These are phyloP conservation scores for Petunia secreta DNA, from an alignment of 257 asterid species.

Conservation along the genomic window DNA sequence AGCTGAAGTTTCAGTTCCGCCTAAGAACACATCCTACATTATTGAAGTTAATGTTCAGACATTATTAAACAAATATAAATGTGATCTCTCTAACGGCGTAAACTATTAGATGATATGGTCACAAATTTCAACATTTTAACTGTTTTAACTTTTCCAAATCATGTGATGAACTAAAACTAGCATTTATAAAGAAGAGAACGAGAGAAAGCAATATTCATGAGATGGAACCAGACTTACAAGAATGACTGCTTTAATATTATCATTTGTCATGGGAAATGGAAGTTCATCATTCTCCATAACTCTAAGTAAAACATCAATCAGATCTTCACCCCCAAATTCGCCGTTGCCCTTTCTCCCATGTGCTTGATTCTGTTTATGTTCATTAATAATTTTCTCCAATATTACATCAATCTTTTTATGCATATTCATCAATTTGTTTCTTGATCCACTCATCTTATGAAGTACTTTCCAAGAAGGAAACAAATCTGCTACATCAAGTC, in stretches of 20 bases:
- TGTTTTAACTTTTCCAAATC: no score
- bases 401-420: conserved; percentile 17
- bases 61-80: no score
- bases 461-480: conserved; percentile 7
- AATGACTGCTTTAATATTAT: conserved; percentile 24
- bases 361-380: neutral
- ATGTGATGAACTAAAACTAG: neutral
- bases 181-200: neutral
- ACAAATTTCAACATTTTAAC: no score
- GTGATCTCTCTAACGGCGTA: no score
- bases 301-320: conserved; percentile 20
- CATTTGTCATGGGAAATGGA: neutral
- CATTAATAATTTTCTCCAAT: conserved; percentile 13
- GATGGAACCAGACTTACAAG: conserved; percentile 6
- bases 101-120: no score
- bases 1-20: no score
- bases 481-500: neutral
- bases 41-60: no score
- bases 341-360: neutral
- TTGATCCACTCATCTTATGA: neutral
- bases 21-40: no score
- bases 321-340: conserved; percentile 1
- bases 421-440: conserved; percentile 23
- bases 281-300: conserved; percentile 9
- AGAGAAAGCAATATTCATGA: neutral